Conservation (phyloP, 129 eudicot genomes). For the Escallonia herrerae region DNA sequence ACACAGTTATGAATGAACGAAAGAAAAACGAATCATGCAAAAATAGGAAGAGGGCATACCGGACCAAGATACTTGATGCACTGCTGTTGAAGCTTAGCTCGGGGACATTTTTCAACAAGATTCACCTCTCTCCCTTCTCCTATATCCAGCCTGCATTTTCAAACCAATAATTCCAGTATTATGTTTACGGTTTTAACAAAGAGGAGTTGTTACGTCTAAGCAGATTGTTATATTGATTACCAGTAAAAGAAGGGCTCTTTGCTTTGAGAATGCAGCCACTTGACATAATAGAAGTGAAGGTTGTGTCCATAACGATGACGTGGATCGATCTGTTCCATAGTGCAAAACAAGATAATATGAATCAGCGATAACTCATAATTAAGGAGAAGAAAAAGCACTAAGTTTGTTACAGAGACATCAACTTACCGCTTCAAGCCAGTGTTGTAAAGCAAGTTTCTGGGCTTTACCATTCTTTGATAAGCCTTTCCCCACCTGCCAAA, state of each 20-base stretch:
- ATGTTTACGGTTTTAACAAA: neutral
- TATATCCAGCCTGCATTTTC: constrained; percentile 69
- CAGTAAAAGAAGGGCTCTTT: constrained; percentile 96
- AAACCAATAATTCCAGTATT: neutral
- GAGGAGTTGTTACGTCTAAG: neutral
- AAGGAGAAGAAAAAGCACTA: neutral
- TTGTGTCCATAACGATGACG: constrained; percentile 99
- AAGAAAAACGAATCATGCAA: neutral
- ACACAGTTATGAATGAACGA: neutral
- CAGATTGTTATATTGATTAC: constrained; percentile 29
- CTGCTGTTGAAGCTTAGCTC: constrained; percentile 85
- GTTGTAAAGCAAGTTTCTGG: constrained; percentile 89
- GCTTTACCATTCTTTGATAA: constrained; percentile 86
- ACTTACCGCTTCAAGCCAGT: constrained; percentile 98
- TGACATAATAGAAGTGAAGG: constrained; percentile 72
- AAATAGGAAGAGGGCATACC: constrained; percentile 31
- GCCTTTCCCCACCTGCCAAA: constrained; percentile 90
- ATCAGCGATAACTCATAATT: constrained; percentile 10
- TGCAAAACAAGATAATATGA: neutral
- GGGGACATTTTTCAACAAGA: constrained; percentile 72
- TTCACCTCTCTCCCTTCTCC: constrained; percentile 96
- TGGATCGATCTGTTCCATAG: constrained; percentile 78
- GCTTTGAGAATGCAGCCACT: constrained; percentile 83
- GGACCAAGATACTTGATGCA: constrained; percentile 99
- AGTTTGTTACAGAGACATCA: neutral